Base-by-base conservation (phyloP, 1,284 basidiomycete genomes). In the Cryptococcus sp. region DNA sequence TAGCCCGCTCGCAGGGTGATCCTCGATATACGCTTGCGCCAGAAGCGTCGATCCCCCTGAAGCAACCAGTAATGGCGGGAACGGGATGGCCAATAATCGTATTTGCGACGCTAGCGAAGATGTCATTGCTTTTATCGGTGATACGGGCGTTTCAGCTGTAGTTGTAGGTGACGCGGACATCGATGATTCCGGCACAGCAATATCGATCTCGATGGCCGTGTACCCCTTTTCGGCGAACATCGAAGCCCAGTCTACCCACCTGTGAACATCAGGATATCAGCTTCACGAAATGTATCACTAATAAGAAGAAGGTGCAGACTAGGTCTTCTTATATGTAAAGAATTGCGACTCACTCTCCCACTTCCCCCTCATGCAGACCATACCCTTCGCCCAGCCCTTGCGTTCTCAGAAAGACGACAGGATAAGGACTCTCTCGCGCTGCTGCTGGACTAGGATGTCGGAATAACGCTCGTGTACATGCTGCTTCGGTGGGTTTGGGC, bases 11-110 rank as follows among this genome's bases (percentile, higher is more conserved):
- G 85, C 85, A 1, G 85, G 85, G 66, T 86, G 75, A 37, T 85
- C 86, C 8, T 84, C 86, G 55, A 88, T 82, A 69, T 86, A 88
- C 15, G 84, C 81, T 69, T 88, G 85, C 11, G 84, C 82, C 52
- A 88, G 82, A 47, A 88, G 77, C 19, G 72, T 72, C 50, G 82
- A 81, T 1, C 77, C 69, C 0, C 80, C 81, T 10, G 81, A 80
- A 1, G 86, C 82, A 60, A 88, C 78, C 44, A 88, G 74, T 44
- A 88, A 80, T 0, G 87, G 87, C 1, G 86, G 83, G 64, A 87
- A 88, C 13, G 85, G 83, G 50, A 84, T 83, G 5, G 76, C 79
- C 29, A 83, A 78, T 7, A 82, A 70, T 22, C 75, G 67, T 40
- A 81, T 72, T 52, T 78, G 73, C 17, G 72, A 68, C 7, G 65